A percentile compares a stretch with the other conserved stretches of the same genome.
These are phyloP conservation scores for Heterobasidion annosum DNA, from an alignment of 1,284 basidiomycete genomes.

Conservation along the genomic window DNA sequence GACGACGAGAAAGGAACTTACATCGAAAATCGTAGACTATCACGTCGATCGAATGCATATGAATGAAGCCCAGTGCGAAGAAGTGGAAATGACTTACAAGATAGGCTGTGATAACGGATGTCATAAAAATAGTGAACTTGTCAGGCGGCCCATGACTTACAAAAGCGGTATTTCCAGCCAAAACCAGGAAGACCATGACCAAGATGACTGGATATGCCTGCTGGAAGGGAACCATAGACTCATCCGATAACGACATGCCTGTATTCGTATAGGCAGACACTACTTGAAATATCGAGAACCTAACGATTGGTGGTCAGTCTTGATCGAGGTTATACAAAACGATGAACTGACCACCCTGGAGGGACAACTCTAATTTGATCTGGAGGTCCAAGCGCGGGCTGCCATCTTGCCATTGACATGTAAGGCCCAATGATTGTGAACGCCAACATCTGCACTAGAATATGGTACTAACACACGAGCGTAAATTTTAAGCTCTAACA, in stretches of 20 bases:
- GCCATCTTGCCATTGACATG: conserved; percentile 26
- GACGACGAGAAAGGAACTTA: conserved; percentile 20
- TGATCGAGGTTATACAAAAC: not conserved
- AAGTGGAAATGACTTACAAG: conserved; percentile 39
- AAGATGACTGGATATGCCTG: conserved; percentile 77
- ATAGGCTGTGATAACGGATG: conserved; percentile 45
- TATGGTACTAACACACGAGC: conserved; percentile 18
- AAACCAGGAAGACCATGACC: conserved; percentile 58
- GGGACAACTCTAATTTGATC: conserved; percentile 27
- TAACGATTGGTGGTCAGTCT: conserved; percentile 17
- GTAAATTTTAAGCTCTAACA: not conserved
- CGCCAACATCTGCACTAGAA: conserved; percentile 56
- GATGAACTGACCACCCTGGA: conserved; percentile 27
- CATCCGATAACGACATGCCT: conserved; percentile 84
- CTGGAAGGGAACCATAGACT: conserved; percentile 86
- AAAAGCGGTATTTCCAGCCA: conserved; percentile 90
- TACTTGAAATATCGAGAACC: conserved; percentile 85
- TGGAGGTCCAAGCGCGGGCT: conserved; percentile 17
- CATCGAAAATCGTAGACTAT: conserved; percentile 59
- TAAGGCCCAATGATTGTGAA: conserved; percentile 53
- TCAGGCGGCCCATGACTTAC: conserved; percentile 38
- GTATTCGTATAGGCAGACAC: conserved; percentile 88
- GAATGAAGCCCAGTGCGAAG: not conserved
- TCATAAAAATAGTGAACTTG: not conserved
- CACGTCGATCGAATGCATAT: not conserved